Evolutionary conservation across 495 filamentous ascomycete species (phyloP).

Genomic region (Aspergillus heteromorphus): DNA sequence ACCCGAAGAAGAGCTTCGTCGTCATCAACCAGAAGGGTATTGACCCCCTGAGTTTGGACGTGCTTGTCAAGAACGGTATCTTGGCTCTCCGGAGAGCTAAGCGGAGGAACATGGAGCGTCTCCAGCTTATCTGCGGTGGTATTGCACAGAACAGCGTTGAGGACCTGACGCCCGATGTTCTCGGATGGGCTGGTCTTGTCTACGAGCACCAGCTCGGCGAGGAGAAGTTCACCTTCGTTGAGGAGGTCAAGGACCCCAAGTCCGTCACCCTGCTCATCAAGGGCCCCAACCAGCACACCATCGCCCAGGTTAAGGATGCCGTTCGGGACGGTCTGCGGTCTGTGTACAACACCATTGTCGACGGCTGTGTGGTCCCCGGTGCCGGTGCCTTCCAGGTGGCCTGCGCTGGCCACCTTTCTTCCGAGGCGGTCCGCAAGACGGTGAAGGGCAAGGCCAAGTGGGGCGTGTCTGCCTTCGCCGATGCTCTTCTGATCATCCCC

Average conservation of each 20-base stretch:
- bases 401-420: slow-evolving; percentile 80
- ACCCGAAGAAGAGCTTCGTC: slow-evolving; percentile 92
- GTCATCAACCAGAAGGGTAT: slow-evolving; percentile 99
- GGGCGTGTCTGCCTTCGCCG: slow-evolving; percentile 90
- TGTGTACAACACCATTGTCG: slow-evolving; percentile 98
- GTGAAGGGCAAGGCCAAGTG: slow-evolving; percentile 97
- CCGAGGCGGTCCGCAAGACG: slow-evolving; percentile 73
- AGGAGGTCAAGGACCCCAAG: slow-evolving; percentile 98
- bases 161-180: slow-evolving; percentile 78
- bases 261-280: slow-evolving; percentile 98
- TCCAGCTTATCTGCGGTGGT: slow-evolving; percentile 92
- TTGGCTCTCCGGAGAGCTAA: slow-evolving; percentile 90
- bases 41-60: slow-evolving; percentile 90
- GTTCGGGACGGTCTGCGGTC: slow-evolving; percentile 93
- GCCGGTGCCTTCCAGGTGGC: slow-evolving; percentile 96
- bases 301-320: slow-evolving; percentile 91
- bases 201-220: slow-evolving; percentile 97
- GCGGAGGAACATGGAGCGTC: slow-evolving; percentile 95
- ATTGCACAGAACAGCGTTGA: slow-evolving; percentile 92
- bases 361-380: slow-evolving; percentile 88
- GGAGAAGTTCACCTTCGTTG: slow-evolving; percentile 98
- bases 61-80: slow-evolving; percentile 96
- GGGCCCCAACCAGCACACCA: slow-evolving; percentile 93
- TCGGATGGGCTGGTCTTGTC: slow-evolving; percentile 94
- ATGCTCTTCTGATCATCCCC: slow-evolving; percentile 88